Evolutionary conservation across 805 yeast species (phyloP), one percentile per base, ranked within the genome.

Genomic region (Yarrowia deformans): DNA sequence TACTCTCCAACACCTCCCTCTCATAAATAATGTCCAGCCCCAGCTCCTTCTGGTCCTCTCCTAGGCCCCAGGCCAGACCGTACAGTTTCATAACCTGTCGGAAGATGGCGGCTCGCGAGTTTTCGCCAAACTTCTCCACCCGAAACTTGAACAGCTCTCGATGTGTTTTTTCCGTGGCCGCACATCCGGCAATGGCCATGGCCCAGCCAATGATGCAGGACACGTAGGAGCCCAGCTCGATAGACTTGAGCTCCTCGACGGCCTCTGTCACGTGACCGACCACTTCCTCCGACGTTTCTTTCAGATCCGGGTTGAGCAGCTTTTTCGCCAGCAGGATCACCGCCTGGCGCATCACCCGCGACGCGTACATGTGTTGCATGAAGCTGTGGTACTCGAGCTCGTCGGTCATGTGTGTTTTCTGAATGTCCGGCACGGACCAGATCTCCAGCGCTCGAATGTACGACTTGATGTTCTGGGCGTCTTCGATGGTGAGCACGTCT

Each of bases 201-300:
- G 67, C 54, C 67, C 67, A 60, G 9, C 67, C 67, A 43, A 60
- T 43, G 54, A 60, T 60, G 23, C 67, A 60, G 10, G 52, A 43
- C 13, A 60, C 67, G 46, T 60, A 60, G 19, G 67, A 60, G 32
- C 67, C 64, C 14, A 69, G 49, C 34, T 69, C 66, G 32, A 69
- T 67, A 18, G 37, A 40, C 29, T 70, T 70, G 37, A 70, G 71
- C 29, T 49, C 67, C 34, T 52, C 58, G 23, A 60, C 54, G 23
- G 67, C 67, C 34, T 13, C 18, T 2, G 54, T 35, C 14, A 60
- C 67, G 34, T 60, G 54, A 1, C 46, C 54, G 14, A 60, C 42
- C 8, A 60, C 54, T 19, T 45, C 54, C 7, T 35, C 46, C 2
- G 52, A 43, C 8, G 54, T 19, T 34, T 60, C 67, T 5, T 43